A percentile compares a stretch with the other conserved stretches of the same genome.
These are phyloP conservation scores for Leishmania amazonensis DNA, from an alignment of 208 protist species.

Conservation along the genomic window DNA sequence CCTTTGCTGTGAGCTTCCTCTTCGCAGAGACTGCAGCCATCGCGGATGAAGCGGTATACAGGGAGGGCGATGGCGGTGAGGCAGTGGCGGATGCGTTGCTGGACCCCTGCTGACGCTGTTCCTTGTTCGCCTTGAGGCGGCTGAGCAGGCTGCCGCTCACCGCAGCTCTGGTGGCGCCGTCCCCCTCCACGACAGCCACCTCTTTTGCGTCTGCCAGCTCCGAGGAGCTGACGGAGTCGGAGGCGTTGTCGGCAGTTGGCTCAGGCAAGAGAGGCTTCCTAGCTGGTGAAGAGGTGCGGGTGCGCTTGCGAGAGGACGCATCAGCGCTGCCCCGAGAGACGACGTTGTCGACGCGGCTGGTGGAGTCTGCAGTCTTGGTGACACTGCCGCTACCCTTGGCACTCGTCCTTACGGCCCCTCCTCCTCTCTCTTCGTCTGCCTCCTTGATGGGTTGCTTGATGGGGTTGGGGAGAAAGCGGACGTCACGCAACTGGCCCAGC, in stretches of 20 bases:
- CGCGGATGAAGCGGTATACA: neutral
- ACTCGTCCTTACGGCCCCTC: neutral
- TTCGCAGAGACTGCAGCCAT: neutral
- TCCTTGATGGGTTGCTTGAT: neutral
- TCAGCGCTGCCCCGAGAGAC: neutral
- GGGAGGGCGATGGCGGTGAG: neutral
- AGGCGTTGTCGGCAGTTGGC: neutral
- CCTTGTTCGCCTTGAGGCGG: conserved; percentile 13
- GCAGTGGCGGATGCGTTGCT: neutral
- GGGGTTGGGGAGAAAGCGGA: neutral
- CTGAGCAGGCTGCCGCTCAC: conserved; percentile 14
- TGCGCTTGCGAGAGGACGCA: conserved; percentile 3
- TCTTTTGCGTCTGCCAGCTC: conserved; percentile 14
- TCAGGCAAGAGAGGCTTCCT: neutral
- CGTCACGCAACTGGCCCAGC: neutral
- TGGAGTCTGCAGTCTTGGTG: neutral
- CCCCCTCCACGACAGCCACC: neutral
- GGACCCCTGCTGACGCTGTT: neutral
- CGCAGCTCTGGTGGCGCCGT: conserved; percentile 15
- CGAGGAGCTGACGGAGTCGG: conserved; percentile 13
- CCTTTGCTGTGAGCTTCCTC: neutral
- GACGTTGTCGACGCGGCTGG: neutral
- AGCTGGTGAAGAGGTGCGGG: conserved; percentile 1
- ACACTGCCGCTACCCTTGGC: neutral
- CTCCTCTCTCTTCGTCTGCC: neutral